A percentile compares a stretch with the other conserved stretches of the same genome.
Evolutionary conservation across 768 basidiomycete genomes (phyloP).

Genomic region (Daedalea quercina): DNA sequence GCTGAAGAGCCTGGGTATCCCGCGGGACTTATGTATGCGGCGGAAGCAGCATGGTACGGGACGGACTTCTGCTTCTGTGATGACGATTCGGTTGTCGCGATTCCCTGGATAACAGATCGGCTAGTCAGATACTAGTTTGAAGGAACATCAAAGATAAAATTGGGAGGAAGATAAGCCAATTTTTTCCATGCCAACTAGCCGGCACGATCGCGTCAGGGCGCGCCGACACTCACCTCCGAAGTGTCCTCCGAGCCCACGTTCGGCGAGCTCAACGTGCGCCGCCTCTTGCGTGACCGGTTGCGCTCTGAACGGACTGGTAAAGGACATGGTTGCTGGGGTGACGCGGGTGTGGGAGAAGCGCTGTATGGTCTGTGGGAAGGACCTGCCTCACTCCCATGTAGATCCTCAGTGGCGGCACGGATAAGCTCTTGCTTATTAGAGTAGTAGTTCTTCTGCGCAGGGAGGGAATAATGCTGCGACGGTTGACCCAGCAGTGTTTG

Average conservation of each 20-base stretch:
- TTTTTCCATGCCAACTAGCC: not conserved
- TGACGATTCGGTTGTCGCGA: constrained; percentile 1
- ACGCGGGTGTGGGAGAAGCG: not conserved
- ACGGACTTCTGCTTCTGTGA: not conserved
- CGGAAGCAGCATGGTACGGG: not conserved
- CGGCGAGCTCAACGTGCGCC: not conserved
- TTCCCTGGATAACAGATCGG: constrained; percentile 5
- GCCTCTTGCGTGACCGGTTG: not conserved
- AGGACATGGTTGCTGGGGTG: constrained; percentile 3
- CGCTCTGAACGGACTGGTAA: constrained; percentile 6
- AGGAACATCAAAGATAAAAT: constrained; percentile 2
- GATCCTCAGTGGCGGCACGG: constrained; percentile 30
- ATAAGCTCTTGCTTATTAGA: constrained; percentile 46
- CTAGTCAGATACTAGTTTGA: constrained; percentile 1
- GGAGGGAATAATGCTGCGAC: constrained; percentile 53
- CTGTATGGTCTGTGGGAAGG: not conserved
- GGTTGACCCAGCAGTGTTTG: constrained; percentile 59
- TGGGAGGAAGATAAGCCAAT: not conserved
- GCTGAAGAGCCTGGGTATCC: constrained; percentile 1
- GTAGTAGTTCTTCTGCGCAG: constrained; percentile 39
- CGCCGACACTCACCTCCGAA: not conserved
- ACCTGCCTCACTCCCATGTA: not conserved
- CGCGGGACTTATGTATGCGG: not conserved
- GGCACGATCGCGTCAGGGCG: not conserved
- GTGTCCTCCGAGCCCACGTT: not conserved